Evolutionary conservation across 495 filamentous ascomycete genomes (phyloP).

Genomic region (Penicillium steckii): DNA sequence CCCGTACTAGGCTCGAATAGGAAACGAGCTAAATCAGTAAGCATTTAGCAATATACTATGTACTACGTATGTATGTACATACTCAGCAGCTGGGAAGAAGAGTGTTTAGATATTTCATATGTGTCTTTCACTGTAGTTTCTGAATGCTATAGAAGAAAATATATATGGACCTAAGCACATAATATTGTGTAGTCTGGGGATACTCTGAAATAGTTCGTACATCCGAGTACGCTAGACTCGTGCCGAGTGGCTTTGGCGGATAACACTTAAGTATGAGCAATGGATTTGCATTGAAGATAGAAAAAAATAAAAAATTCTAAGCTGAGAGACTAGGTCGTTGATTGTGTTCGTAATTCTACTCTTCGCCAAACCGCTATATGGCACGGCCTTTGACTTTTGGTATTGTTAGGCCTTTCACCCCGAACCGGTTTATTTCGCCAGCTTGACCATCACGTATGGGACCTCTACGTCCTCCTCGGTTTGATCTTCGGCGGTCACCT

Average conservation of each 20-base stretch:
- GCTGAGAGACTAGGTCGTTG: slow-evolving; percentile 9
- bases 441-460: slow-evolving; percentile 91
- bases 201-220: too few species aligned
- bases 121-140: too few species aligned
- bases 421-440: slow-evolving; percentile 39
- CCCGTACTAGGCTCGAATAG: slow-evolving; percentile 5
- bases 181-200: too few species aligned
- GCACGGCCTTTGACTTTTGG: neutral
- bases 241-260: too few species aligned
- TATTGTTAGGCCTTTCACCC: neutral
- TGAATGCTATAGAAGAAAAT: too few species aligned
- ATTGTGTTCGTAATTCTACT: slow-evolving; percentile 2
- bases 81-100: too few species aligned
- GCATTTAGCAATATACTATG: too few species aligned
- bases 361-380: neutral
- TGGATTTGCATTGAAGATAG: slow-evolving; percentile 10
- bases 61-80: too few species aligned
- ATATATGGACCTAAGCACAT: too few species aligned
- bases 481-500: slow-evolving; percentile 88
- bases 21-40: too few species aligned
- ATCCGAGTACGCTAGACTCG: too few species aligned
- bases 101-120: too few species aligned
- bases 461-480: slow-evolving; percentile 95
- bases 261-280: slow-evolving; percentile 7
- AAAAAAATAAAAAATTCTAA: slow-evolving; percentile 22